phyloP scores from a whole-genome alignment of 371 early-diverging fungal species.

The Actinomortierella wolfii region DNA sequence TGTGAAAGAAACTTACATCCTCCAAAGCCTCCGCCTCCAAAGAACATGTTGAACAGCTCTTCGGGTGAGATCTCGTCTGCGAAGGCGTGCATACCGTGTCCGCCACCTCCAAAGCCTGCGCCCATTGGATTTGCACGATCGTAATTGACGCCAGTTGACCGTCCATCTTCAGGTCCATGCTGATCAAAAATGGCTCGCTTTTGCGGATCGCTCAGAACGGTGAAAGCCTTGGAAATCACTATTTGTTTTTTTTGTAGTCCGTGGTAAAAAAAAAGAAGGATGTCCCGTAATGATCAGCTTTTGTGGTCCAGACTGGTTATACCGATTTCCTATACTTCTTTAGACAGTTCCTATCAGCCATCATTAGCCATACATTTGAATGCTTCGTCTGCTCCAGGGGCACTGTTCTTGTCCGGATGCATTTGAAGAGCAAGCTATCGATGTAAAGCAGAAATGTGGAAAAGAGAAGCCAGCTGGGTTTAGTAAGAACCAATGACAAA shows the following conservation, averaged over 20 bases:
- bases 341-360: constrained; percentile 1
- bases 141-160: constrained; percentile 38
- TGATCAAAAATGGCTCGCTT: constrained; percentile 89
- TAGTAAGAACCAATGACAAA: too few species aligned
- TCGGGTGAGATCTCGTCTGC: constrained; percentile 91
- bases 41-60: constrained; percentile 96
- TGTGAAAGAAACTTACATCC: constrained; percentile 27
- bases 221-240: constrained; percentile 91
- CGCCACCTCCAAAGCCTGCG: constrained; percentile 44
- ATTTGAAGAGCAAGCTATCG: constrained; percentile 89
- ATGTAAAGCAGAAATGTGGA: not conserved
- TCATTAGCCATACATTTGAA: constrained; percentile 76
- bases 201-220: constrained; percentile 83
- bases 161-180: constrained; percentile 75
- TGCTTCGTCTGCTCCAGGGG: constrained; percentile 97
- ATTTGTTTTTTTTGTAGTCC: not conserved
- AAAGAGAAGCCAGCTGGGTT: not conserved
- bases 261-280: constrained; percentile 12
- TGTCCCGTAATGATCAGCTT: not conserved
- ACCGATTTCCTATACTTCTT: too few species aligned
- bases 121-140: constrained; percentile 33
- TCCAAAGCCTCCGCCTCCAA: constrained; percentile 68
- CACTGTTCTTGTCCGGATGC: constrained; percentile 98
- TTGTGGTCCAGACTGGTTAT: constrained; percentile 3
- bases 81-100: constrained; percentile 48